Percentiles rank a stretch among this genome's conserved stretches.
These are phyloP conservation scores for Digitaria exilis DNA, from an alignment of 202 grass and related monocot genomes.

Conservation along the genomic window DNA sequence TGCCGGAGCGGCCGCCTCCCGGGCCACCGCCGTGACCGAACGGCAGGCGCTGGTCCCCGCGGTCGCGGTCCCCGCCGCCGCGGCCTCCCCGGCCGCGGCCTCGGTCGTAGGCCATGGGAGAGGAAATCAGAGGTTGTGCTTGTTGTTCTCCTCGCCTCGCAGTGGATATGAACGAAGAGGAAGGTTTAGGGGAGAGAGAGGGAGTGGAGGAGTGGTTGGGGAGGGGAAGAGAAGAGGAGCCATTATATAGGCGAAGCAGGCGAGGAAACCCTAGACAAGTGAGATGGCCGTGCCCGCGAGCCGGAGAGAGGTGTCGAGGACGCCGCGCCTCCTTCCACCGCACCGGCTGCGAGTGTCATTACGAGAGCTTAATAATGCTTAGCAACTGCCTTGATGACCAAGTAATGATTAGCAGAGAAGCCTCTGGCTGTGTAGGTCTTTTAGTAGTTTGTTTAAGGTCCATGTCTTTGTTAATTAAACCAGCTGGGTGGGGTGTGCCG, in stretches of 20 bases:
- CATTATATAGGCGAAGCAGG: constrained; percentile 8
- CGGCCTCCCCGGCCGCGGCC: constrained; percentile 1
- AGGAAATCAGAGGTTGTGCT: too few species aligned
- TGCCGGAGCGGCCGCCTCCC: neutral
- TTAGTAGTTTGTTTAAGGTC: neutral
- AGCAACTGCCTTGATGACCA: neutral
- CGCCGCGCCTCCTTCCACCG: neutral
- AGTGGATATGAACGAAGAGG: neutral
- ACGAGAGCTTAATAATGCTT: neutral
- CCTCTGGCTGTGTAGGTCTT: neutral
- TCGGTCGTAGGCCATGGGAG: constrained; percentile 39
- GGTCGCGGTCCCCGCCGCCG: constrained; percentile 8
- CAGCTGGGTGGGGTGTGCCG: neutral
- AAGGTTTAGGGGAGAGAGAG: neutral
- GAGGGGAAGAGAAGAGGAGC: too few species aligned
- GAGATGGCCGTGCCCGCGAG: neutral
- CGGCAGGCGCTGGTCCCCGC: neutral
- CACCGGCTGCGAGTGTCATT: neutral
- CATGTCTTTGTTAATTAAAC: neutral
- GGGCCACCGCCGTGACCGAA: neutral
- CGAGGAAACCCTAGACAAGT: constrained; percentile 22
- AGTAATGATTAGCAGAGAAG: neutral
- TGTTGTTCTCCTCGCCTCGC: too few species aligned
- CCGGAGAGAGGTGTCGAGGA: neutral
- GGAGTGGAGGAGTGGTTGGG: neutral